Conservation (phyloP, 2,329 filamentous ascomycete species). For the Alternaria incomplexa region DNA sequence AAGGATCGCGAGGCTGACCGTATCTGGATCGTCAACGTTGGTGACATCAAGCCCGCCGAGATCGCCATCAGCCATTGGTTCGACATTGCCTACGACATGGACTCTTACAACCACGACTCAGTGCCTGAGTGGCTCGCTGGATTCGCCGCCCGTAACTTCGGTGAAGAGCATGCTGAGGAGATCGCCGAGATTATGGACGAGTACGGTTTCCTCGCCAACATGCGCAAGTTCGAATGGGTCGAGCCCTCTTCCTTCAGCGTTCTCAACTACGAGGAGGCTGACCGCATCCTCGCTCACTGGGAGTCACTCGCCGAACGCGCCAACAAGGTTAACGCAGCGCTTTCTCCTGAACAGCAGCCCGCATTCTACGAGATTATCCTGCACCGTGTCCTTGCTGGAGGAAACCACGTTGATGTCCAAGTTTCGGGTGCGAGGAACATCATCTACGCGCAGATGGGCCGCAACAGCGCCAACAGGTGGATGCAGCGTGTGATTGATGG, state of each 20-base stretch:
- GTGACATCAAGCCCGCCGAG: slow-evolving; percentile 70
- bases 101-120: slow-evolving; percentile 62
- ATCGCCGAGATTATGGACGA: slow-evolving; percentile 61
- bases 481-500: slow-evolving; percentile 46
- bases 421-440: slow-evolving; percentile 46
- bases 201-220: slow-evolving; percentile 63
- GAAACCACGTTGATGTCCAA: slow-evolving; percentile 60
- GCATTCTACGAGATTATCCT: slow-evolving; percentile 69
- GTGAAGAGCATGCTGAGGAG: slow-evolving; percentile 52
- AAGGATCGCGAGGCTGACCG: slow-evolving; percentile 64
- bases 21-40: slow-evolving; percentile 73
- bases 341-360: slow-evolving; percentile 59
- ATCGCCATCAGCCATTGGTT: slow-evolving; percentile 71
- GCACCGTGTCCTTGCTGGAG: slow-evolving; percentile 65
- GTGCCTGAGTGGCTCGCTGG: slow-evolving; percentile 62
- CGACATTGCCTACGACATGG: slow-evolving; percentile 70
- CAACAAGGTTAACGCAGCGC: slow-evolving; percentile 61
- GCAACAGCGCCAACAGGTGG: slow-evolving; percentile 49
- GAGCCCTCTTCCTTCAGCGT: slow-evolving; percentile 65
- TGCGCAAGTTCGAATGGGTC: slow-evolving; percentile 68
- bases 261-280: slow-evolving; percentile 69
- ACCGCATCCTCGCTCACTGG: slow-evolving; percentile 64
- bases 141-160: slow-evolving; percentile 67
- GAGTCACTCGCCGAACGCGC: slow-evolving; percentile 59
- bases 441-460: slow-evolving; percentile 44